A percentile compares a stretch with the other conserved stretches of the same genome.
These are phyloP conservation scores for Neobulgaria alba DNA, from an alignment of 2,329 filamentous ascomycete species.

Conservation along the genomic window DNA sequence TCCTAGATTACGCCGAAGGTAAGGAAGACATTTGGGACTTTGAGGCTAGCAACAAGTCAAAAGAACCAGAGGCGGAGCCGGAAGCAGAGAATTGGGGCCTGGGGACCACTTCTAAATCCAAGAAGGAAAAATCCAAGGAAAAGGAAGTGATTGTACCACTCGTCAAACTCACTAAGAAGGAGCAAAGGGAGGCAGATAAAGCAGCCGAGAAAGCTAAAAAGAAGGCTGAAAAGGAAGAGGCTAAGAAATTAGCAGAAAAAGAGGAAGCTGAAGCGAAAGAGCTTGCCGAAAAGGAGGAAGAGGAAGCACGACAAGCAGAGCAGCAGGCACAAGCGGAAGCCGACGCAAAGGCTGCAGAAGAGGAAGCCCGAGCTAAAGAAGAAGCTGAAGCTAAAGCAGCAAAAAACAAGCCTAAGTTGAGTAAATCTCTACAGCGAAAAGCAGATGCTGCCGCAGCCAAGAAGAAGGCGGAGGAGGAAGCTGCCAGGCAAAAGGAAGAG, in stretches of 20 bases:
- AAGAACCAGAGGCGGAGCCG: too few species aligned
- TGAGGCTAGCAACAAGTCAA: too few species aligned
- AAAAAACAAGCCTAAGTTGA: slow-evolving; percentile 30
- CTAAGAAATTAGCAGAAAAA: slow-evolving; percentile 23
- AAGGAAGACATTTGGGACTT: slow-evolving; percentile 31
- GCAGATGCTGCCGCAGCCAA: slow-evolving; percentile 41
- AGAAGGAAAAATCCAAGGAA: slow-evolving; percentile 36
- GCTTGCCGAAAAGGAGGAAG: slow-evolving; percentile 14
- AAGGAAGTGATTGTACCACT: slow-evolving; percentile 29
- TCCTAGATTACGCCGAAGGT: slow-evolving; percentile 38
- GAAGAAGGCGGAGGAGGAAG: slow-evolving; percentile 18
- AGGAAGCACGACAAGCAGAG: slow-evolving; percentile 30
- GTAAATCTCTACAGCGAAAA: slow-evolving; percentile 43
- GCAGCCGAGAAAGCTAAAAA: slow-evolving; percentile 32
- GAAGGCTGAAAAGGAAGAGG: slow-evolving; percentile 23
- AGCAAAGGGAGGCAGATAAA: slow-evolving; percentile 40
- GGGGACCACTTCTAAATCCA: slow-evolving; percentile 26
- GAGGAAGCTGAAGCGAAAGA: slow-evolving; percentile 8
- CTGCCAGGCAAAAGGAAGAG: slow-evolving; percentile 23
- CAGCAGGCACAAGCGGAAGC: slow-evolving; percentile 36
- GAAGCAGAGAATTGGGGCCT: slow-evolving; percentile 30
- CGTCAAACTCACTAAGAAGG: slow-evolving; percentile 40
- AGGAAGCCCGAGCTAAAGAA: slow-evolving; percentile 34
- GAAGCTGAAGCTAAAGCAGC: slow-evolving; percentile 27
- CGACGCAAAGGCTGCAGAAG: slow-evolving; percentile 32